These are phyloP conservation scores for Penicillium dipodomyicola DNA, from an alignment of 495 filamentous ascomycete genomes.

Conservation along the genomic window DNA sequence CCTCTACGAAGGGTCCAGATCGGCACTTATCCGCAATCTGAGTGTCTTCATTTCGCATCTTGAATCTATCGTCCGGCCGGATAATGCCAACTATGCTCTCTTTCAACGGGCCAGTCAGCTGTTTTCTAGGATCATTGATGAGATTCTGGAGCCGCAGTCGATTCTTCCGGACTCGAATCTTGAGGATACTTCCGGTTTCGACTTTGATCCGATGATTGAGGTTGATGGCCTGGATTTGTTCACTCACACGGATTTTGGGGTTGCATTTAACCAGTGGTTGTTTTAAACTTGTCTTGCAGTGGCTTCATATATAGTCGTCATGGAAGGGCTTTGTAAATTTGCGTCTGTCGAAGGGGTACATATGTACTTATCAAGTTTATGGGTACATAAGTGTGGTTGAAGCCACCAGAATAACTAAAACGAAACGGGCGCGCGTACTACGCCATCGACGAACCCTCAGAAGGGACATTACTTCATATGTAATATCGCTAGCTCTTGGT, in stretches of 20 bases:
- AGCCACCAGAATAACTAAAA: not conserved
- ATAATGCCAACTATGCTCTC: slow-evolving; percentile 25
- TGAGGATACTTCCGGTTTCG: slow-evolving; percentile 2
- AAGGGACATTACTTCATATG: not conserved
- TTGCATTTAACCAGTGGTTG: slow-evolving; percentile 33
- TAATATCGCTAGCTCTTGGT: slow-evolving; percentile 15
- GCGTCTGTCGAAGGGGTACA: not conserved
- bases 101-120: slow-evolving; percentile 30
- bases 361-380: not conserved
- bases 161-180: not conserved
- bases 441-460: not conserved
- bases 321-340: not conserved
- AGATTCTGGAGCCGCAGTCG: slow-evolving; percentile 32
- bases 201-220: slow-evolving; percentile 21
- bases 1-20: slow-evolving; percentile 44
- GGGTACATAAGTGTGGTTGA: not conserved
- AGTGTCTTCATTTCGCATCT: slow-evolving; percentile 51
- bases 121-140: slow-evolving; percentile 34
- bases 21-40: slow-evolving; percentile 57
- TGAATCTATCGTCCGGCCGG: slow-evolving; percentile 25
- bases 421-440: too few species aligned
- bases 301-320: not conserved
- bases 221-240: slow-evolving; percentile 26
- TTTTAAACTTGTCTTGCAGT: slow-evolving; percentile 14
- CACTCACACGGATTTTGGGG: slow-evolving; percentile 29